A percentile compares a stretch with the other conserved stretches of the same genome.
phyloP scores from a whole-genome alignment of 2,329 filamentous ascomycete genomes.

The Diaporthe sp. region DNA sequence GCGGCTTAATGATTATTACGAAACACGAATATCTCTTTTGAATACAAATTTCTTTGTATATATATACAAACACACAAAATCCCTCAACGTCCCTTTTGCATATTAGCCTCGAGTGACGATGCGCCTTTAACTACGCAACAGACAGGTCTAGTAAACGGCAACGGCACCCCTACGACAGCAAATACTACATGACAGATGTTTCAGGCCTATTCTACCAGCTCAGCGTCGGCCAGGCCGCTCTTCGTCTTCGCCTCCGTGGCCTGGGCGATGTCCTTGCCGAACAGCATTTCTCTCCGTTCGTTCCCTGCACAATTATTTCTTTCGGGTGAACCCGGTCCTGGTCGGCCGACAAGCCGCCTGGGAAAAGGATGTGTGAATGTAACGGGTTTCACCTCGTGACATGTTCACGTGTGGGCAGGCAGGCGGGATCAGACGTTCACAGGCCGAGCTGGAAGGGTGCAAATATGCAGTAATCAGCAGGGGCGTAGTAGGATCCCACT shows the following conservation, averaged over 20 bases:
- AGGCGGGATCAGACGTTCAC: background rate
- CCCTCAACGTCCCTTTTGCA: background rate
- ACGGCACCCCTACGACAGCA: background rate
- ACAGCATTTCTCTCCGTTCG: background rate
- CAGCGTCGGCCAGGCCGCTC: background rate
- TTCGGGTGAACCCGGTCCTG: slow-evolving; percentile 2
- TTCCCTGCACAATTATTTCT: background rate
- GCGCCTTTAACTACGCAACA: background rate
- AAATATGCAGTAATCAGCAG: background rate
- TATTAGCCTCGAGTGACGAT: background rate
- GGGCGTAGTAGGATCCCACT: background rate
- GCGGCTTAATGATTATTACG: slow-evolving; percentile 37
- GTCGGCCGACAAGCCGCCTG: background rate
- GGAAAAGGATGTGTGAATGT: background rate
- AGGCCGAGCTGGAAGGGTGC: background rate
- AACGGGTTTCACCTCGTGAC: slow-evolving; percentile 23
- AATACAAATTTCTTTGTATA: slow-evolving; percentile 32
- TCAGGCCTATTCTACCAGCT: background rate
- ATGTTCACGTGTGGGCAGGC: background rate
- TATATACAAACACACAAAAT: slow-evolving; percentile 20
- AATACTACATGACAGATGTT: background rate
- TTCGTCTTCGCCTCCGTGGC: background rate
- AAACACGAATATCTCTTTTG: slow-evolving; percentile 30
- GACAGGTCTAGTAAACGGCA: background rate
- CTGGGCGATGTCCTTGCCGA: background rate